Evolutionary conservation across 257 asterid species (phyloP), one percentile per base, ranked within the genome.

Genomic region (Nemophila menziesii): DNA sequence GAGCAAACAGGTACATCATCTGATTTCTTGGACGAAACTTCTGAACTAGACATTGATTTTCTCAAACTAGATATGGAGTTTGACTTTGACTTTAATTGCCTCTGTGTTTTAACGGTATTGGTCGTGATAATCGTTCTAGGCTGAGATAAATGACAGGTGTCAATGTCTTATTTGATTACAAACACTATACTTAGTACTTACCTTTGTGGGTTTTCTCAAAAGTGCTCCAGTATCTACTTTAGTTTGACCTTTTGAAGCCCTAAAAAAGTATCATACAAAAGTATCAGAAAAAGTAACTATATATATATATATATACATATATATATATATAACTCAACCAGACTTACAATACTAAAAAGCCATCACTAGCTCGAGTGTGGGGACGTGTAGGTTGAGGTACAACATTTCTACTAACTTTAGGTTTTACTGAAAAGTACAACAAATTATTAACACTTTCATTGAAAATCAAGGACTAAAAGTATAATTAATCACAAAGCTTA

Each of bases 361-460:
- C 84, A 55, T 68, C 86, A 62, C 92, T 74, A 58, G 54, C 72
- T 74, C 79, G 73, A 68, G 56, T 59, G 48, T 37, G 74, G 48
- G 48, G 14, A 61, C 64, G 64, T 73, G 69, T 72, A 10, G 65
- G 60, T 48, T 57, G 69, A 27, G 87, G 79, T 44, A 64, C 67
- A 38, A 56, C 65, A 60, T 76, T 70, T 67, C 66, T 61, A 54
- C 73, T 12, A 37, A 43, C 70, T 41, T 49, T 73, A 26, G 79
- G 69, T 66, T 75, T 87, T 63, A 77, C 95, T 78, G 74, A 60
- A 46, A 64, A 60, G 47, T 54, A 47, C 33, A 68, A 64, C 3
- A 7, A n/a, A 1, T 29, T 53, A 5, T 8, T 36, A 29, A 44
- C 11, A 38, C 58, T 54, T 74, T 57, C 21, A 75, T 54, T 17